A percentile compares a stretch with the other conserved stretches of the same genome.
These are phyloP conservation scores for Piper betle DNA, from an alignment of 164 flowering plant genomes.

Conservation along the genomic window DNA sequence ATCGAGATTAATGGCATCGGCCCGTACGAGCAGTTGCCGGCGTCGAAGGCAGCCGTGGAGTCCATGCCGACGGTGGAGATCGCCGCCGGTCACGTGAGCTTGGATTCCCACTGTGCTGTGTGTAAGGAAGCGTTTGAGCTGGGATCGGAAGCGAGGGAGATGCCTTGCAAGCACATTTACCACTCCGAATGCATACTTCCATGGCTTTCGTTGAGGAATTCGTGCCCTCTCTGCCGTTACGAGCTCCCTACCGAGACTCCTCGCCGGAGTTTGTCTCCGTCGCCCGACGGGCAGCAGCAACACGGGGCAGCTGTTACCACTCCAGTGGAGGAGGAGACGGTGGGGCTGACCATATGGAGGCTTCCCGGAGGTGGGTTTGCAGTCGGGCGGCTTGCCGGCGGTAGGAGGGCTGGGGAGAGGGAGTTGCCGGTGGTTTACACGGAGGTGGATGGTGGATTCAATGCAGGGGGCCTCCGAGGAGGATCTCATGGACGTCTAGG, in stretches of 20 bases:
- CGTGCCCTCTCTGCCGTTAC: slow-evolving; percentile 78
- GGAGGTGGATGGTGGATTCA: slow-evolving; percentile 56
- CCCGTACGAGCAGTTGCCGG: slow-evolving; percentile 34
- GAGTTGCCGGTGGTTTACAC: slow-evolving; percentile 60
- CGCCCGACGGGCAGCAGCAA: slow-evolving; percentile 9
- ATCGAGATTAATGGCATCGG: slow-evolving; percentile 46
- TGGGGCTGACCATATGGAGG: too few species aligned
- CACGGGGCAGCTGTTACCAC: slow-evolving; percentile 5
- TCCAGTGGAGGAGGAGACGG: slow-evolving; percentile 43
- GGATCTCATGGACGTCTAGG: slow-evolving; percentile 34
- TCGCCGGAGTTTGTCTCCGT: slow-evolving; percentile 5
- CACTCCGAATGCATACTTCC: too few species aligned
- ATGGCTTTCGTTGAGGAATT: slow-evolving; percentile 57
- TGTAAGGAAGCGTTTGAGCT: slow-evolving; percentile 54
- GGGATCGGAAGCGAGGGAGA: slow-evolving; percentile 50
- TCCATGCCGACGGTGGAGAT: slow-evolving; percentile 55
- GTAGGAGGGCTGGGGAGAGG: slow-evolving; percentile 31
- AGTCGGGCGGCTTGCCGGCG: too few species aligned
- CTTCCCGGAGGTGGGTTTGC: too few species aligned
- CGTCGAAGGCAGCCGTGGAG: slow-evolving; percentile 67
- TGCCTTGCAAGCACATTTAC: too few species aligned
- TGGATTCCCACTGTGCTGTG: slow-evolving; percentile 55
- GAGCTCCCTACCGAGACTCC: slow-evolving; percentile 37
- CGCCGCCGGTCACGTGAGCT: slow-evolving; percentile 14
- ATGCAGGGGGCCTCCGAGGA: slow-evolving; percentile 31